Evolutionary conservation across 306 rosid species (phyloP).

Genomic region (Hippophae tibetana): DNA sequence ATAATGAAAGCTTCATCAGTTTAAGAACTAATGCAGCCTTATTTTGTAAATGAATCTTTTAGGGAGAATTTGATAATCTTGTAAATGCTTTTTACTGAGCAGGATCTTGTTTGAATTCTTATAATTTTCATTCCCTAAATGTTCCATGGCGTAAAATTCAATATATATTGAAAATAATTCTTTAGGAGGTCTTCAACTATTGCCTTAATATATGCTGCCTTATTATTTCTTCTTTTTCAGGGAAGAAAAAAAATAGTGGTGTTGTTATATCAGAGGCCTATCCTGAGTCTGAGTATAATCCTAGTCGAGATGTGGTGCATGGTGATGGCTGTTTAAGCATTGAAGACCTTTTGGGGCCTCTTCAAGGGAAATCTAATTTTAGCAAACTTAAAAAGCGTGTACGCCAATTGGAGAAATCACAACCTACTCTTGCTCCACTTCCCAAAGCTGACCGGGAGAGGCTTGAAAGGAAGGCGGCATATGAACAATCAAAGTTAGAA

Average conservation of each 20-base stretch:
- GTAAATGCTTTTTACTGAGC: too few relatives aligned
- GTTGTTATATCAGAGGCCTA: constrained; percentile 52
- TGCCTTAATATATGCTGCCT: not conserved
- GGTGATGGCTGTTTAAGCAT: constrained; percentile 56
- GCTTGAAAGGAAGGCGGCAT: constrained; percentile 61
- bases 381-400: constrained; percentile 49
- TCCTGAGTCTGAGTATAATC: constrained; percentile 87
- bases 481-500: constrained; percentile 48
- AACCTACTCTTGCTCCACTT: constrained; percentile 50
- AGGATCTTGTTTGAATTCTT: too few relatives aligned
- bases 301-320: constrained; percentile 58
- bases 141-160: too few relatives aligned
- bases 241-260: constrained; percentile 34
- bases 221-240: constrained; percentile 22
- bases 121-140: too few relatives aligned
- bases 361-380: constrained; percentile 49
- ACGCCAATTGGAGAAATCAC: constrained; percentile 33
- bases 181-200: too few relatives aligned
- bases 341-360: constrained; percentile 55
- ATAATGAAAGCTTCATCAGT: too few relatives aligned
- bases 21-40: too few relatives aligned
- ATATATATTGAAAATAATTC: too few relatives aligned
- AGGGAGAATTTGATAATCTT: too few relatives aligned
- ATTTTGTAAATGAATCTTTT: too few relatives aligned
- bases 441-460: constrained; percentile 46